These are phyloP conservation scores for Polysphondylium violaceum DNA, from an alignment of 78 protist genomes.

Conservation along the genomic window DNA sequence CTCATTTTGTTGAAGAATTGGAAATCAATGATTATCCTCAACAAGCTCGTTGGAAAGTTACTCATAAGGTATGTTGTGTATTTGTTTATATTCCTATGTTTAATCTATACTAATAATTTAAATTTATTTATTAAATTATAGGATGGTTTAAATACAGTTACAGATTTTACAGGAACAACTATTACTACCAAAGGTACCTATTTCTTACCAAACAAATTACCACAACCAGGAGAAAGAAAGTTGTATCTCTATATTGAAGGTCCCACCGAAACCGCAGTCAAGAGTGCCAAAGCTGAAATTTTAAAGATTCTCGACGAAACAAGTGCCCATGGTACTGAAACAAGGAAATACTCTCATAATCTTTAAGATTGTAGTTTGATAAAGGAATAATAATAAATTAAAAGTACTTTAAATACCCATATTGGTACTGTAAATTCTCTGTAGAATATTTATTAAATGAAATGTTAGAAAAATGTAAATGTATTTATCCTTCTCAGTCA, in stretches of 20 bases:
- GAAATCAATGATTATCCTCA: conserved; percentile 97
- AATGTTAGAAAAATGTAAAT: no score
- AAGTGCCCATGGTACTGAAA: no score
- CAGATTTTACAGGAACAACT: conserved; percentile 75
- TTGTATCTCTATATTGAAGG: conserved; percentile 89
- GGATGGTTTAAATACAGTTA: conserved; percentile 72
- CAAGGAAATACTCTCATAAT: no score
- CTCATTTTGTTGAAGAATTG: conserved; percentile 87
- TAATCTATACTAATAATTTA: not conserved
- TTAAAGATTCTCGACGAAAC: conserved; percentile 83
- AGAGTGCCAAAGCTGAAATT: conserved; percentile 83
- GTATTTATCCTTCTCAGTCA: no score
- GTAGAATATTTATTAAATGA: no score
- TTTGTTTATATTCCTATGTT: not conserved
- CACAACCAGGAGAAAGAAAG: conserved; percentile 89
- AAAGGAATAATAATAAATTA: no score
- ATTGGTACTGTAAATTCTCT: no score
- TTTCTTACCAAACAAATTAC: conserved; percentile 84
- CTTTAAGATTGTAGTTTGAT: no score
- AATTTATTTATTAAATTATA: not conserved
- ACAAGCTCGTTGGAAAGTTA: conserved; percentile 89
- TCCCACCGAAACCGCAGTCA: conserved; percentile 52
- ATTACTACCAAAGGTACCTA: conserved; percentile 88
- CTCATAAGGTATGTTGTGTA: conserved; percentile 47
- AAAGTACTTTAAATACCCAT: no score